Conservation (phyloP, 345 rosid species). For the Mangifera indica region DNA sequence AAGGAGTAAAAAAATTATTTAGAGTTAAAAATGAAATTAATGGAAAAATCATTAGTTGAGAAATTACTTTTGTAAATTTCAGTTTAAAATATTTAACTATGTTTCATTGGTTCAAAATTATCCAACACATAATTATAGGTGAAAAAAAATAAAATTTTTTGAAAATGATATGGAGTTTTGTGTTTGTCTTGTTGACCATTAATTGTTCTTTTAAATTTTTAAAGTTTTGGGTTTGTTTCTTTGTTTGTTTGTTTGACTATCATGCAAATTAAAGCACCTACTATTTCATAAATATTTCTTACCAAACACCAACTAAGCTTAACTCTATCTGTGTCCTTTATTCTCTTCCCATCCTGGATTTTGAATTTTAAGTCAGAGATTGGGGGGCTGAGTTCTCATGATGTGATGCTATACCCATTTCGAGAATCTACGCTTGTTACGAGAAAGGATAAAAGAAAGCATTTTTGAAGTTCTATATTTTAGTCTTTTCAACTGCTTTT, state of each 20-base stretch:
- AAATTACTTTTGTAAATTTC: no score
- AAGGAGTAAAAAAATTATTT: no score
- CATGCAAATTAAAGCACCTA: not conserved
- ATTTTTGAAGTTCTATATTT: no score
- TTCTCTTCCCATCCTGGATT: slow-evolving; percentile 7
- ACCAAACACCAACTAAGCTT: slow-evolving; percentile 13
- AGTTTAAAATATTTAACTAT: no score
- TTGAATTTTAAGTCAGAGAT: slow-evolving; percentile 28
- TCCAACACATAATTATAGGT: no score
- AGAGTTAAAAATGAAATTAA: no score
- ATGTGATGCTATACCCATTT: not conserved
- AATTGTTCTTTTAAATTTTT: not conserved
- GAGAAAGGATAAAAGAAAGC: no score
- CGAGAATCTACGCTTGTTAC: not conserved
- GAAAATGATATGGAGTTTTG: not conserved
- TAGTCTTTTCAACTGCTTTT: no score
- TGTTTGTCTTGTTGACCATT: not conserved
- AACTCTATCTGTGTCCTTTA: slow-evolving; percentile 42
- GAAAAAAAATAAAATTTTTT: no score
- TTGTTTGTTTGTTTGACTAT: no score
- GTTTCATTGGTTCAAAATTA: no score
- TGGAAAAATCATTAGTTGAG: no score
- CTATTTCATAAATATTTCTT: slow-evolving; percentile 15
- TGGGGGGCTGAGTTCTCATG: not conserved
- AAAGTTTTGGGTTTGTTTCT: not conserved